Conservation (phyloP, 140 eudicot genomes). For the Bidens hawaiensis region DNA sequence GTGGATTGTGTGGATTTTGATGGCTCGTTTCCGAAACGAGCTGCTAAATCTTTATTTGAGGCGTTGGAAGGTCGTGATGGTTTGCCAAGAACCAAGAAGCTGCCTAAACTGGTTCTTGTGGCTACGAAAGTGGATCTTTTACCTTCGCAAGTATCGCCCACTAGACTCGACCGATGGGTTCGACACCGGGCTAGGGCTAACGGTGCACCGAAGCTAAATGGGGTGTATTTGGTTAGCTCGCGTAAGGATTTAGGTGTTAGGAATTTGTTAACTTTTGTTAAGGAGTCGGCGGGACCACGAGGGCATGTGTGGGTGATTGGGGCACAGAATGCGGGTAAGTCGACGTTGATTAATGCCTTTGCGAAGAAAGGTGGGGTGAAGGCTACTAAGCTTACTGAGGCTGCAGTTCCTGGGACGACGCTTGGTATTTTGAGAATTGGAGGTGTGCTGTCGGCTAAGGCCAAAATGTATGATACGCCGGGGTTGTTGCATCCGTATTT, state of each 20-base stretch:
- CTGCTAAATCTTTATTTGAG: constrained; percentile 79
- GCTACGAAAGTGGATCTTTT: constrained; percentile 95
- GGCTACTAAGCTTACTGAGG: constrained; percentile 81
- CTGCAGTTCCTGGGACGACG: constrained; percentile 95
- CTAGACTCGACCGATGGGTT: constrained; percentile 96
- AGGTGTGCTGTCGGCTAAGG: constrained; percentile 88
- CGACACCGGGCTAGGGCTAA: constrained; percentile 83
- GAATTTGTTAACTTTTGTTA: constrained; percentile 62
- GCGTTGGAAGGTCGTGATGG: constrained; percentile 53
- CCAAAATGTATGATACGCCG: constrained; percentile 97
- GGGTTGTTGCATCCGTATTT: constrained; percentile 89
- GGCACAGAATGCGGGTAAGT: constrained; percentile 95
- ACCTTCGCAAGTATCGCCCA: constrained; percentile 87
- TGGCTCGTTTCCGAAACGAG: constrained; percentile 94
- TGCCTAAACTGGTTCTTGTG: constrained; percentile 87
- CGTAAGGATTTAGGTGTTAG: constrained; percentile 89
- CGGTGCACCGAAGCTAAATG: constrained; percentile 91
- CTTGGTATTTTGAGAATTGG: constrained; percentile 90
- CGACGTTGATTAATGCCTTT: constrained; percentile 86
- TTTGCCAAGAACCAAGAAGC: constrained; percentile 42
- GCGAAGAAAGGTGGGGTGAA: constrained; percentile 82
- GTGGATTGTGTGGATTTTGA: constrained; percentile 98
- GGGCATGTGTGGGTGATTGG: constrained; percentile 98
- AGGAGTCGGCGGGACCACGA: constrained; percentile 89
- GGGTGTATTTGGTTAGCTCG: constrained; percentile 85